Evolutionary conservation across 768 basidiomycete genomes (phyloP).

Genomic region (Termitomyces sp.): DNA sequence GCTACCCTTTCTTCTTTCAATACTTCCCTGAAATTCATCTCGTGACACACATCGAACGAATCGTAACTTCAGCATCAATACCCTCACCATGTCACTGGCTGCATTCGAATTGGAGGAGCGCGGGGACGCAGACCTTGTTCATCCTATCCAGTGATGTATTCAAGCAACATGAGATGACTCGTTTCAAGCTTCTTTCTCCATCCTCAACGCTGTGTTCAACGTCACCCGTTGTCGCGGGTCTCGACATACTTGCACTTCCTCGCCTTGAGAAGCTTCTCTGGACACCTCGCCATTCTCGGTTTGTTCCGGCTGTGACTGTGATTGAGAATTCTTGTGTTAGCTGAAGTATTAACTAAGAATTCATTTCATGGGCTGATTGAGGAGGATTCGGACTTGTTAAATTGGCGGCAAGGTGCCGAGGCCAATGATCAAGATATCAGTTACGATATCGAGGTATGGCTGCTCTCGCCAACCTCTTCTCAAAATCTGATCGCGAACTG

Average conservation of each 20-base stretch:
- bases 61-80: neutral
- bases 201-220: constrained; percentile 13
- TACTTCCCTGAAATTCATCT: neutral
- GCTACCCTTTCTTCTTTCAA: neutral
- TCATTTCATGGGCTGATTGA: constrained; percentile 16
- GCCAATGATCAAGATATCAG: constrained; percentile 25
- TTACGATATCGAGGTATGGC: constrained; percentile 40
- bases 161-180: neutral
- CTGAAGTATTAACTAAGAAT: neutral
- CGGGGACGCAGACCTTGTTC: constrained; percentile 6
- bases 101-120: neutral
- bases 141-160: neutral
- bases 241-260: constrained; percentile 7
- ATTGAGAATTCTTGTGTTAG: neutral
- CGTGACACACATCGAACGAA: neutral
- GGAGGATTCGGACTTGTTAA: constrained; percentile 6
- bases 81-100: neutral
- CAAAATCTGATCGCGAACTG: neutral
- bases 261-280: constrained; percentile 12
- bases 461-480: neutral
- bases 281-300: constrained; percentile 17
- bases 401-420: neutral
- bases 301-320: neutral
- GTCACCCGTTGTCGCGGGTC: constrained; percentile 5
- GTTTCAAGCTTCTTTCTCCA: constrained; percentile 13